phyloP scores from a whole-genome alignment of 2,329 filamentous ascomycete genomes.

The Fusarium denticulatum region DNA sequence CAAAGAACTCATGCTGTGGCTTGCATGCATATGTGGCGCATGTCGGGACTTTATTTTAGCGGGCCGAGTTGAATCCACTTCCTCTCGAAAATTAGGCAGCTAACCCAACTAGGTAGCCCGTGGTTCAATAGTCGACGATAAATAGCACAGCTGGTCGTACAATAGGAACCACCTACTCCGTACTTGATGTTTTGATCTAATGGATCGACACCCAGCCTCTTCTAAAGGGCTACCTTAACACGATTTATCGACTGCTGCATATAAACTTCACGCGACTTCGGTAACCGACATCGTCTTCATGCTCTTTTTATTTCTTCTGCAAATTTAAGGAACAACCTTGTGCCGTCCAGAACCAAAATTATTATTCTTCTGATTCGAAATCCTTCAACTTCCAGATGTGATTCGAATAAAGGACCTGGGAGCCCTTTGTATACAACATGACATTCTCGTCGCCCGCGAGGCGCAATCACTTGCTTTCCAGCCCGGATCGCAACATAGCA shows the following conservation, averaged over 20 bases:
- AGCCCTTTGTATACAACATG: constrained; percentile 47
- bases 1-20: constrained; percentile 9
- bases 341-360: background rate
- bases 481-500: constrained; percentile 59
- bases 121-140: constrained; percentile 8
- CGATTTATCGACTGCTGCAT: constrained; percentile 24
- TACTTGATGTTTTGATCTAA: constrained; percentile 21
- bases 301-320: background rate
- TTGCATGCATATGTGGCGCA: constrained; percentile 8
- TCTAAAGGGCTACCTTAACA: constrained; percentile 35
- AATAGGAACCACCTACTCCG: background rate
- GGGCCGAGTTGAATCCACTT: constrained; percentile 22
- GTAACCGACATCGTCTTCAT: background rate
- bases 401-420: constrained; percentile 30
- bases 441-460: constrained; percentile 55
- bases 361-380: background rate
- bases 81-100: background rate
- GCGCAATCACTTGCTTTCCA: constrained; percentile 53
- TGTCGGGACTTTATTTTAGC: constrained; percentile 38
- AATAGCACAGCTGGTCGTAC: constrained; percentile 18
- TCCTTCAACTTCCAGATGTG: constrained; percentile 28
- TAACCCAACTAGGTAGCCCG: constrained; percentile 9
- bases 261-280: constrained; percentile 7
- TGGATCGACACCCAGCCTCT: constrained; percentile 34
- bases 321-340: background rate